Percentiles rank a stretch among this genome's conserved stretches.
Conservation (phyloP, 768 basidiomycete genomes). For the Wakefieldia striispora region DNA sequence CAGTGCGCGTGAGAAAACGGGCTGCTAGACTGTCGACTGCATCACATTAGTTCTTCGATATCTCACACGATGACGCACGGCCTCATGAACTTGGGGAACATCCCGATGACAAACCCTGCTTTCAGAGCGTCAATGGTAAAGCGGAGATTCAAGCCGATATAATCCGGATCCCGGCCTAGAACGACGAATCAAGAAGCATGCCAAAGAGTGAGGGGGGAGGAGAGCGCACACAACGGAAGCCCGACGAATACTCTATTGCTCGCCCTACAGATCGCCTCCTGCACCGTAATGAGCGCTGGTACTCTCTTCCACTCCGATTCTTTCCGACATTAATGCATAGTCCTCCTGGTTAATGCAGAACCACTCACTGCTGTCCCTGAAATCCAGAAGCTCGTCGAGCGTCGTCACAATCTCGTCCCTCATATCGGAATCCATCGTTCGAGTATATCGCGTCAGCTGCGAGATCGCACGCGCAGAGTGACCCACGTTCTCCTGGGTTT, state of each 20-base stretch:
- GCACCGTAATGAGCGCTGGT: constrained; percentile 25
- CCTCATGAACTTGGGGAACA: constrained; percentile 33
- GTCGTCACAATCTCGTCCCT: constrained; percentile 43
- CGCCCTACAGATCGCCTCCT: constrained; percentile 37
- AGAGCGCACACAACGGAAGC: constrained; percentile 38
- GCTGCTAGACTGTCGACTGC: constrained; percentile 18
- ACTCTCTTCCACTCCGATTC: constrained; percentile 39
- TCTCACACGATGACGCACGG: constrained; percentile 23
- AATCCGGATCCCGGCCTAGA: constrained; percentile 38
- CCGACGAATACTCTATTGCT: constrained; percentile 52
- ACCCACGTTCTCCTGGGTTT: constrained; percentile 27
- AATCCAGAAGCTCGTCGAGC: constrained; percentile 37
- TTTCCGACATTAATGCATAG: neutral
- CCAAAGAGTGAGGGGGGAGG: neutral
- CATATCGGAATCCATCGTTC: constrained; percentile 36
- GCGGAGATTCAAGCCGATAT: constrained; percentile 11
- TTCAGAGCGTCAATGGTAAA: constrained; percentile 29
- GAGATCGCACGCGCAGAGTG: constrained; percentile 26
- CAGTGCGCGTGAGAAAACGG: constrained; percentile 7
- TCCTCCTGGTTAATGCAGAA: too few species aligned
- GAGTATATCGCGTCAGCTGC: constrained; percentile 38
- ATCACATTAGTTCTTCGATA: too few species aligned
- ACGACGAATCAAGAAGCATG: neutral
- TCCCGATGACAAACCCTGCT: constrained; percentile 16
- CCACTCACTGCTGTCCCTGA: constrained; percentile 9